These are phyloP conservation scores for Alternaria infectoria DNA, from an alignment of 2,329 filamentous ascomycete genomes.

Conservation along the genomic window DNA sequence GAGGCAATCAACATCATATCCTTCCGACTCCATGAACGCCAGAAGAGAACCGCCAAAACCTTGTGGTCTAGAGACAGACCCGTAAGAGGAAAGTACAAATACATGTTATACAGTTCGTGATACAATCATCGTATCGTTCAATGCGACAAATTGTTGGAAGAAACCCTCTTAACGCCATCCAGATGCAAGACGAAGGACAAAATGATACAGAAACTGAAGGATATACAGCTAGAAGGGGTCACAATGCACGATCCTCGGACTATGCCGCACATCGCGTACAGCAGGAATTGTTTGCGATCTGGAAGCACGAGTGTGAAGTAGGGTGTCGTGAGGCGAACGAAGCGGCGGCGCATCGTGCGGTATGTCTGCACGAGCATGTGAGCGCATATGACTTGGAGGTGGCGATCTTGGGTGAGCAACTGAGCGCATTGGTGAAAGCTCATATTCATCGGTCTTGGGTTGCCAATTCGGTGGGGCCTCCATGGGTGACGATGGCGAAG, in stretches of 20 bases:
- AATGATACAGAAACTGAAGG: neutral
- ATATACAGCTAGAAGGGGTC: neutral
- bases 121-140: neutral
- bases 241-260: neutral
- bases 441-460: slow-evolving; percentile 21
- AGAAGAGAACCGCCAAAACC: neutral
- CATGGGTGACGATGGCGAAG: neutral
- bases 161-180: neutral
- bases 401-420: slow-evolving; percentile 7
- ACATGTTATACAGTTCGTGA: neutral
- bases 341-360: neutral
- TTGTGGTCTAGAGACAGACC: neutral
- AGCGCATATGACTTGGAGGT: neutral
- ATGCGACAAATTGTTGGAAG: neutral
- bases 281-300: neutral
- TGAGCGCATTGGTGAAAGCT: slow-evolving; percentile 23
- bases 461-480: slow-evolving; percentile 13
- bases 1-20: neutral
- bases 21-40: neutral
- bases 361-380: neutral
- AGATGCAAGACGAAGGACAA: neutral
- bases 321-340: neutral
- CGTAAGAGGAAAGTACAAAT: neutral
- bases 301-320: neutral
- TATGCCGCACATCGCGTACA: slow-evolving; percentile 4